Base-by-base conservation (phyloP, 371 early-diverging fungal genomes). In the Chytridiales sp. region DNA sequence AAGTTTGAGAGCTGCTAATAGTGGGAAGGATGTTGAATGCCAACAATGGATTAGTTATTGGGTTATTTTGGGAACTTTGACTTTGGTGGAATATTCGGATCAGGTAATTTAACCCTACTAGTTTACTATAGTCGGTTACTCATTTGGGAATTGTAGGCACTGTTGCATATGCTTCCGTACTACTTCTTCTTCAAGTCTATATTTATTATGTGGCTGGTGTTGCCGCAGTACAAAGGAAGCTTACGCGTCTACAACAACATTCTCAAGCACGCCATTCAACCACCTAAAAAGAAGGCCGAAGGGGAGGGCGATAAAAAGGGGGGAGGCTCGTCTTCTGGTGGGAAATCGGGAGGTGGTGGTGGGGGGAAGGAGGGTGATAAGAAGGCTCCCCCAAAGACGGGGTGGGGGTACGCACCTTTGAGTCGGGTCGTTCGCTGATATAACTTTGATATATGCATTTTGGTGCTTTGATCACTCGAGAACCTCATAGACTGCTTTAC, bases 1-100 rank as follows among this genome's bases (percentile, higher is more conserved):
- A 24, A 51, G 51, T 38, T 11, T 51, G 4, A 51, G 31, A 31
- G 51, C 51, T 35, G 51, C 51, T 4, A 38, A 51, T 21, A 51
- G 21, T 8, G 51, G 15, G n/a, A 30, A 15, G 5, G 38, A 51
- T n/a, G 51, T 35, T 6, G 51, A 51, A 21, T 51, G 36, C 36
- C 51, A 51, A 24, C 51, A 51, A 35, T 51, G 51, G 51, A 35
- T 17, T 34, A n/a, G 36, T 24, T 51, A 29, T 22, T 51, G 51
- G 51, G 22, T 51, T 21, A 35, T 51, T 51, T 24, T 51, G 19
- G 36, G 51, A 4, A 4, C 8, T 31, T 38, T 51, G 8, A 35
- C 31, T 4, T 31, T 51, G 13, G 5, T 51, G 30, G 51, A 51
- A 36, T 51, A 51, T 31, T 11, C 51, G 21, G 36, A 51, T 38